Evolutionary conservation across 129 eudicot genomes (phyloP), one percentile per base, ranked within the genome.

Genomic region (Lonicera japonica): DNA sequence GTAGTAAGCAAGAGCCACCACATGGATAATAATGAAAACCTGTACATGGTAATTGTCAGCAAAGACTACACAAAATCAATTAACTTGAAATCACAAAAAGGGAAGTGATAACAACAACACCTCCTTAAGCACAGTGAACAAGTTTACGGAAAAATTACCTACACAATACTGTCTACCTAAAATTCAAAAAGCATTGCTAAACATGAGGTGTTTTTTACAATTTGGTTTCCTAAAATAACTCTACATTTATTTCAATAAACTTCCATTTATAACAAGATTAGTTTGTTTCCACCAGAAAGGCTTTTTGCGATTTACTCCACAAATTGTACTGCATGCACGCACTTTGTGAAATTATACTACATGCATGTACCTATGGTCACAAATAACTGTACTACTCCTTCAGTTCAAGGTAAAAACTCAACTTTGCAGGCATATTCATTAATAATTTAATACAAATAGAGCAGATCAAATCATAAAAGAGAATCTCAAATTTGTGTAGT

Each of bases 1-100:
- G 53, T 92, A 85, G 70, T 92, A 83, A 25, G 87, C 95, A 71
- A 92, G 85, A 54, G 95, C 99, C 72, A 88, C 96, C 65, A 92
- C 96, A 72, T 92, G 96, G 67, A 88, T 70, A 65, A 88, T 79
- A 64, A 92, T 85, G 75, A 92, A 92, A 75, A 92, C 99, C 99
- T 92, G 82, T 21, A 71, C 16, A 25, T 22, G 14, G 34, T 24
- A 51, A 61, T 54, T 63, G 41, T 15, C 22, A 63, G 60, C 17
- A 75, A 72, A 25, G 59, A 52, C 38, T 25, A 47, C 14, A 66
- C 40, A 23, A 25, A 23, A 6, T 57, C 56, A 39, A 9, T 22
- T 14, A 45, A 23, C 54, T 54, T 16, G 50, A 29, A 51, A 25
- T 18, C 29, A 29, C 4, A 2, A 25, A 47, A 17, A 53, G 15